These are phyloP conservation scores for Alternaria gansuensis DNA, from an alignment of 2,329 filamentous ascomycete species.

Conservation along the genomic window DNA sequence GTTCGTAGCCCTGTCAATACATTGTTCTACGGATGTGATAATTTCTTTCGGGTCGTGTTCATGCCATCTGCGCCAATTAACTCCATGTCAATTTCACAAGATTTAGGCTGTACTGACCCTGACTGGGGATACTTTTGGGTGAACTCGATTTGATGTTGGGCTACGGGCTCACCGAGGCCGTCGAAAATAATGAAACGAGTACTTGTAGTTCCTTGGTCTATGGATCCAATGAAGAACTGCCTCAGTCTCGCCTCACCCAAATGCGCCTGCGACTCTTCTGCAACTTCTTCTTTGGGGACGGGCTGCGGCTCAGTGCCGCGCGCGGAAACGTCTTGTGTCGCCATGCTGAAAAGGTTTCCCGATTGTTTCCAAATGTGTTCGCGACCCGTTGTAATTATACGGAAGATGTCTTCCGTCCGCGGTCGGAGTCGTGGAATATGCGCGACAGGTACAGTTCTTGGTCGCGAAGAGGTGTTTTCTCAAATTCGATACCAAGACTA, in stretches of 20 bases:
- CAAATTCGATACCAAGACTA: slow-evolving; percentile 6
- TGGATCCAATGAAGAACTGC: slow-evolving; percentile 80
- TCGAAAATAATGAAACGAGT: slow-evolving; percentile 92
- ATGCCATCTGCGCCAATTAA: slow-evolving; percentile 72
- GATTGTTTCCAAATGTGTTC: slow-evolving; percentile 2
- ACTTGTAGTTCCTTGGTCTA: slow-evolving; percentile 91
- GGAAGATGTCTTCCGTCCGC: slow-evolving; percentile 30
- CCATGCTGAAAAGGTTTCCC: slow-evolving; percentile 30
- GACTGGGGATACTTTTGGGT: slow-evolving; percentile 83
- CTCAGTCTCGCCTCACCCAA: slow-evolving; percentile 50
- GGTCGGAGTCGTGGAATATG: slow-evolving; percentile 21
- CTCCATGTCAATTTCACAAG: not conserved
- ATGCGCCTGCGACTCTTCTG: slow-evolving; percentile 32
- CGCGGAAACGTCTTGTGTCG: slow-evolving; percentile 42
- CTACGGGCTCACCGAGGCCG: slow-evolving; percentile 77
- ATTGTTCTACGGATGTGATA: slow-evolving; percentile 76
- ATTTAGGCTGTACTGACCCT: slow-evolving; percentile 67
- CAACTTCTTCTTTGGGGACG: slow-evolving; percentile 44
- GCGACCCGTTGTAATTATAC: slow-evolving; percentile 13
- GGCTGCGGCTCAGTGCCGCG: slow-evolving; percentile 42
- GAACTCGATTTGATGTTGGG: slow-evolving; percentile 87
- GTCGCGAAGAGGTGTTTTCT: slow-evolving; percentile 9
- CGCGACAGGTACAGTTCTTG: slow-evolving; percentile 26
- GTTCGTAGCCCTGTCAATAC: slow-evolving; percentile 78
- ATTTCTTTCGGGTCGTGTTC: slow-evolving; percentile 86